phyloP scores from a whole-genome alignment of 148 eudicot species.

The Cornus florida region DNA sequence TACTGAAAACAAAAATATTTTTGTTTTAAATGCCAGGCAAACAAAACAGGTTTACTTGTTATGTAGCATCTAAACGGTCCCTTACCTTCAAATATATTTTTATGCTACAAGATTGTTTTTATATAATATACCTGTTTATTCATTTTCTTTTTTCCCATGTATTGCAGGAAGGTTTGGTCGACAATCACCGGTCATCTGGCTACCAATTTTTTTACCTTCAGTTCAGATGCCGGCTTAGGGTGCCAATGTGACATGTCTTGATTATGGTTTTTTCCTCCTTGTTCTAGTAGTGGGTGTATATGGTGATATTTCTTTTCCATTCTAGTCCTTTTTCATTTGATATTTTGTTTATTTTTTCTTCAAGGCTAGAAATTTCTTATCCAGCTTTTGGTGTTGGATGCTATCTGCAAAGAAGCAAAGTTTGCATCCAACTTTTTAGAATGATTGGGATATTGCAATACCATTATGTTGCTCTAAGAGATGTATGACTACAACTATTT shows the following conservation, averaged over 20 bases:
- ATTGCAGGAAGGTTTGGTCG: constrained; percentile 8
- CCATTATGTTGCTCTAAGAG: not conserved
- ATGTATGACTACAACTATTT: not conserved
- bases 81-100: not conserved
- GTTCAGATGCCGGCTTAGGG: not conserved
- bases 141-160: not conserved
- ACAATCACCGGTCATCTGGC: not conserved
- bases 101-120: not conserved
- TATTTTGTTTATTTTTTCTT: not conserved
- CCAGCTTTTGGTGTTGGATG: constrained; percentile 5
- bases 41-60: too few species aligned
- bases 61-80: not conserved
- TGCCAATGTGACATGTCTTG: not conserved
- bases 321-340: not conserved
- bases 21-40: too few species aligned
- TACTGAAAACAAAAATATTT: too few species aligned
- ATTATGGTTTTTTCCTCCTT: not conserved
- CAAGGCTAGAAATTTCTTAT: not conserved
- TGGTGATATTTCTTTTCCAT: not conserved
- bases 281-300: not conserved
- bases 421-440: not conserved
- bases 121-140: not conserved
- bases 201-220: not conserved
- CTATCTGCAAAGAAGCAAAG: constrained; percentile 14
- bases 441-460: not conserved